Base-by-base conservation (phyloP, 2,329 filamentous ascomycete genomes). In the Colletotrichum trifolii region DNA sequence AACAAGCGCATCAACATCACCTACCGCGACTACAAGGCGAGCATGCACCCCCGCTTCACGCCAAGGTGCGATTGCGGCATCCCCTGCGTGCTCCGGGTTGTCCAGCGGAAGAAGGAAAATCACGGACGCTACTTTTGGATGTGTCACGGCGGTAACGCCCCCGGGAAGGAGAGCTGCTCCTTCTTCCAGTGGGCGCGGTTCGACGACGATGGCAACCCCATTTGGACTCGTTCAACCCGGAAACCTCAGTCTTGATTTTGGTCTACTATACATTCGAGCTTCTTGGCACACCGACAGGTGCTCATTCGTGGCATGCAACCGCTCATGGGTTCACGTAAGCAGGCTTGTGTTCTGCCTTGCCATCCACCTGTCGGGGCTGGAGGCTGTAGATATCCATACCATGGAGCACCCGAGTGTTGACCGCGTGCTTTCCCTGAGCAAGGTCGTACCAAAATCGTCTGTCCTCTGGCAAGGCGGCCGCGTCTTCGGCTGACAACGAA, bases 1-100 rank as follows among this genome's bases (percentile, higher is more conserved):
- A 94, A 89, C 70, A 89, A 88, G 68, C 86, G 96, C 45, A 94
- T 99, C 71, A 98, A 98, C 74, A 87, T 99, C 74, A 99, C 96
- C 0, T 99, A 97, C 77, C 89, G 96, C 7, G 90, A 92, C 78
- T 98, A 97, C 77, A 89, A 91, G 50, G 82, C 88, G 13, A 88
- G 83, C 48, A 84, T 97, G 68, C 91, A 96, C 73, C 95, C 96
- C 0, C 85, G 83, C 2, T 83, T 86, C 71, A 97, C 92, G 0
- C 94, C 94, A 0, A 87, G 83, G 60, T 99, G 96, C 74, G 84
- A 82, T 39, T 98, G 95, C 71, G 83, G 84, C 0, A 83, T 94
- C 4, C 87, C 92, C 0, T 81, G 83, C 38, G 82, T 91, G 8
- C 79, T 98, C 68, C 84, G 93, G 47, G 94, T 93, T 45, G 93